These are phyloP conservation scores for Stemphylium beticola DNA, from an alignment of 2,329 filamentous ascomycete species.

Conservation along the genomic window DNA sequence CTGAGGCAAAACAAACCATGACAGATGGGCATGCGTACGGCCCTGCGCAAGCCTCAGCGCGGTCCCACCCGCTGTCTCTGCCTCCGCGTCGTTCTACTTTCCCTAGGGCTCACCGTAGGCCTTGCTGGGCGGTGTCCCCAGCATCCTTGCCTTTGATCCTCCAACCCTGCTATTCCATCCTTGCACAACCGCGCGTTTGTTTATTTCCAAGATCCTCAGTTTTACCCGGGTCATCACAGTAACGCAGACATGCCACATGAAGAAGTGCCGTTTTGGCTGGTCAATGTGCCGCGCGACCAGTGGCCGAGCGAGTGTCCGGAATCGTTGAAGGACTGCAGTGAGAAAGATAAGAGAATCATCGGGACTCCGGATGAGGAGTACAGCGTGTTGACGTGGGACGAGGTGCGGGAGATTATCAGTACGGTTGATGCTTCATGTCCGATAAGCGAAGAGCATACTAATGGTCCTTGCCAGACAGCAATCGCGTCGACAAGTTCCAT, in stretches of 20 bases:
- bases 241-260: constrained; percentile 12
- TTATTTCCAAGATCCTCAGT: not conserved
- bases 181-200: not conserved
- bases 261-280: constrained; percentile 75
- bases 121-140: constrained; percentile 5
- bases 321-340: constrained; percentile 67
- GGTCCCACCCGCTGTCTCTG: constrained; percentile 20
- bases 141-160: constrained; percentile 18
- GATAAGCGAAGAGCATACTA: constrained; percentile 7
- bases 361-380: constrained; percentile 73
- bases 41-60: constrained; percentile 10
- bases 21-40: not conserved
- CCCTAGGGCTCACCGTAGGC: constrained; percentile 6
- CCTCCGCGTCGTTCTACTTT: constrained; percentile 5
- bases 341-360: constrained; percentile 75
- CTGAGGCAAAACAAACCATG: constrained; percentile 21
- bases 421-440: constrained; percentile 14
- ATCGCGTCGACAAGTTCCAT: constrained; percentile 77
- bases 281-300: constrained; percentile 71
- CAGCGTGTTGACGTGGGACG: constrained; percentile 68
- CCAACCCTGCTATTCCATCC: constrained; percentile 7
- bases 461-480: constrained; percentile 54
- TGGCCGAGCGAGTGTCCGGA: constrained; percentile 72
- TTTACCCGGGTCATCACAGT: constrained; percentile 1
- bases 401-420: constrained; percentile 66